Conservation (phyloP, 371 early-diverging fungal species). For the Batkoa obscura region DNA sequence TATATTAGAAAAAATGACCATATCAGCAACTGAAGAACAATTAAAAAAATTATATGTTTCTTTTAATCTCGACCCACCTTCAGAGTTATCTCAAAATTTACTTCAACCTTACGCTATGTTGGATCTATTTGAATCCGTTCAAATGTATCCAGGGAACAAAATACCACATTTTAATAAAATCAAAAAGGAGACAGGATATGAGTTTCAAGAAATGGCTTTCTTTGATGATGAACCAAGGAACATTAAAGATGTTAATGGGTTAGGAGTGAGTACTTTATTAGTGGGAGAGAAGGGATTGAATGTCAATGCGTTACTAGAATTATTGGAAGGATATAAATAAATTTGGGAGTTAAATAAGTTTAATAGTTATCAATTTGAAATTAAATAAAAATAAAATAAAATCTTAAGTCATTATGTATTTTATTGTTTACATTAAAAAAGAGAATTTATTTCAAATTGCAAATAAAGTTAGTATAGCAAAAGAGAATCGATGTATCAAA, state of each 20-base stretch:
- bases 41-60: no score
- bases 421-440: no score
- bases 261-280: not conserved
- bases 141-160: constrained; percentile 24
- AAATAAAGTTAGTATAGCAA: no score
- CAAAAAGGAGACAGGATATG: constrained; percentile 16
- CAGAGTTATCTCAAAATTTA: constrained; percentile 2
- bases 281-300: not conserved
- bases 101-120: constrained; percentile 4
- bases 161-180: constrained; percentile 19
- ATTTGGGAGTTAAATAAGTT: no score
- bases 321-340: no score
- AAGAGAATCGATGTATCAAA: no score
- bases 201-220: constrained; percentile 27
- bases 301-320: no score
- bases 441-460: no score
- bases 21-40: not conserved
- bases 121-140: constrained; percentile 16
- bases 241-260: constrained; percentile 9
- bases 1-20: not conserved
- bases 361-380: no score
- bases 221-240: constrained; percentile 35
- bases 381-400: no score
- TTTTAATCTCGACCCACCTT: not conserved
- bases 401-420: no score